Conservation (phyloP, 306 rosid genomes). For the Fragaria vesca region DNA sequence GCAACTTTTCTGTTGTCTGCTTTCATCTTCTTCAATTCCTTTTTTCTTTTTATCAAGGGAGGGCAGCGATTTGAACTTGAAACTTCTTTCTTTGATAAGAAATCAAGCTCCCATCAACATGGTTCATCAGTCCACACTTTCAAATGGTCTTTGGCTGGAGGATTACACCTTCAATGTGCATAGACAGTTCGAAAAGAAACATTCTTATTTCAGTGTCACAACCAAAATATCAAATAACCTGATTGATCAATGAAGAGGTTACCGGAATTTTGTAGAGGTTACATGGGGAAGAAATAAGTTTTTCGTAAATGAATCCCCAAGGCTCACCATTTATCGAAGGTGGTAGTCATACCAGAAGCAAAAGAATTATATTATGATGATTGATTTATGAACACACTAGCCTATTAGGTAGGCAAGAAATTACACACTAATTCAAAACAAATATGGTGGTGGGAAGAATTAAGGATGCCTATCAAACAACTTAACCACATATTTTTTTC, state of each 20-base stretch:
- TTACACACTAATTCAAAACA: slow-evolving; percentile 7
- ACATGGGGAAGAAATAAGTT: no score
- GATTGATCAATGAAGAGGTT: no score
- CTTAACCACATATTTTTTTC: background rate
- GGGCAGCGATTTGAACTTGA: background rate
- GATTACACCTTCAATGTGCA: background rate
- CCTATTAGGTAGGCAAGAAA: background rate
- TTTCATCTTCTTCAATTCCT: background rate
- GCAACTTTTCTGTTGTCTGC: background rate
- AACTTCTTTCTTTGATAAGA: background rate
- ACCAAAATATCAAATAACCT: no score
- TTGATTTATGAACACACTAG: background rate
- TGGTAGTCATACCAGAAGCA: background rate
- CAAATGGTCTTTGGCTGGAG: background rate
- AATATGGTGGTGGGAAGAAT: background rate
- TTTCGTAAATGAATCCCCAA: no score
- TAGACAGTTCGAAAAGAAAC: background rate
- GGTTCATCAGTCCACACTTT: background rate
- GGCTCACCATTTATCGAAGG: no score
- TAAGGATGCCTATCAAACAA: background rate
- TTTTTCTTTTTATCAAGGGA: background rate
- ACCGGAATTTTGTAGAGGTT: no score
- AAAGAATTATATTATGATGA: background rate
- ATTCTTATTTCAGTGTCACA: background rate
- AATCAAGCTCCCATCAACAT: background rate